Evolutionary conservation across 768 basidiomycete species (phyloP), one percentile per base, ranked within the genome.

Genomic region (Pulveroboletus sp.): DNA sequence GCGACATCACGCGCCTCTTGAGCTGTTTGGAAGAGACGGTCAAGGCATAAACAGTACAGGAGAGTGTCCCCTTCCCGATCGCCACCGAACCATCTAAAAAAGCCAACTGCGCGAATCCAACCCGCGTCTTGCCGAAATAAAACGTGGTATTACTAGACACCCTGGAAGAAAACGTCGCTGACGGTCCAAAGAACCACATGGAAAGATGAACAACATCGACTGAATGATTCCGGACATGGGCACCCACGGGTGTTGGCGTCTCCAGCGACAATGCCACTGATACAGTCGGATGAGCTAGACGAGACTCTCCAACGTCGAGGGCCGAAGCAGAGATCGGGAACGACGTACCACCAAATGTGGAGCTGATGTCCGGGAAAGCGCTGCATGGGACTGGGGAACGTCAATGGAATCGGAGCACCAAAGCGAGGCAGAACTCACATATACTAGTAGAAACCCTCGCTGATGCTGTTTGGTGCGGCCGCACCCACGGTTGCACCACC

Each of bases 141-240:
- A 76, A 76, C 1, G 52, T 58, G 4, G 73, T 69, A 56, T 74
- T n/a, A n/a, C n/a, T 74, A 79, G 26, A 74, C 71, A 31, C 69
- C 71, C 49, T 61, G 66, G 41, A 77, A 56, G 68, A 78, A 75
- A 12, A 69, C 59, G 24, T 55, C 53, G 5, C 55, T 61, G 23
- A 62, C 2, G 0, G 50, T 29, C 58, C 61, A 63, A 27, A 50
- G 45, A 2, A 45, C 54, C 59, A 19, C 62, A 50, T 41, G 23
- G 41, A 35, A 27, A 4, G 6, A 7, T 5, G 8, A n/a, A 34
- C 12, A 51, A 20, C 32, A 51, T 2, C 9, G 14, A 26, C 5
- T 6, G 26, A 29, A 6, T 12, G 27, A 29, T 29, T 12, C 6
- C 12, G n/a, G 11, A 6, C n/a, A 10, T 19, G 36, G 19, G 6